Conservation (phyloP, 805 yeast genomes). For the Osmozyma mogii region DNA sequence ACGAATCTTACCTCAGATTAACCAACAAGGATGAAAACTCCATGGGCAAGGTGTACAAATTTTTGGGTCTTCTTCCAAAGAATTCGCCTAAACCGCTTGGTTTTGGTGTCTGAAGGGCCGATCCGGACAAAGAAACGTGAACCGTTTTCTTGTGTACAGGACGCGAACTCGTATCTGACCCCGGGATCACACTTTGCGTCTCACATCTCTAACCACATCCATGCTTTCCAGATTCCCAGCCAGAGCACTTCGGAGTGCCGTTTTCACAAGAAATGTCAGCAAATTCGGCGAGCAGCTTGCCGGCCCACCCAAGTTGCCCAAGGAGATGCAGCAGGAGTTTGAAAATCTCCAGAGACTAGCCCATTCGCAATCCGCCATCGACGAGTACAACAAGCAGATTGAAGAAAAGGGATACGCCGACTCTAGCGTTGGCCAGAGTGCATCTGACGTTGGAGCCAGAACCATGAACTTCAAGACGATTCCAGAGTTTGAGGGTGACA, state of each 20-base stretch:
- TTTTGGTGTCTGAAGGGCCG: conserved; percentile 37
- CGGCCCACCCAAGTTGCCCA: conserved; percentile 68
- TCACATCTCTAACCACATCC: no score
- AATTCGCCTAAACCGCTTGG: conserved; percentile 43
- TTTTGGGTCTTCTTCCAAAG: conserved; percentile 52
- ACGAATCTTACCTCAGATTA: conserved; percentile 51
- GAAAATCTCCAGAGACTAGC: conserved; percentile 80
- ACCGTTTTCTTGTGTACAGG: no score
- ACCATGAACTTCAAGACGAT: conserved; percentile 68
- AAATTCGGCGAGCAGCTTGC: conserved; percentile 19
- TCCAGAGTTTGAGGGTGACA: conserved; percentile 94
- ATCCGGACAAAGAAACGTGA: no score
- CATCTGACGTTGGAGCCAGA: conserved; percentile 68
- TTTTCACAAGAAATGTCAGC: no score
- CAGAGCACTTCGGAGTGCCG: no score
- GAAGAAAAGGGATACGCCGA: conserved; percentile 14
- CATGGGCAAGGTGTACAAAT: conserved; percentile 77
- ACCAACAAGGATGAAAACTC: conserved; percentile 50
- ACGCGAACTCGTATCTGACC: no score
- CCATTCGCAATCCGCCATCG: conserved; percentile 67
- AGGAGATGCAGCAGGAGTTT: conserved; percentile 84
- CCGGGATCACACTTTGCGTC: no score
- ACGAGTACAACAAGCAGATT: conserved; percentile 53
- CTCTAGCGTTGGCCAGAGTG: conserved; percentile 37
- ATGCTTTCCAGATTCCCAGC: no score